Percentiles rank a stretch among this genome's conserved stretches.
phyloP scores from a whole-genome alignment of 208 protist genomes.

The Trypanosomatidae sp. region DNA sequence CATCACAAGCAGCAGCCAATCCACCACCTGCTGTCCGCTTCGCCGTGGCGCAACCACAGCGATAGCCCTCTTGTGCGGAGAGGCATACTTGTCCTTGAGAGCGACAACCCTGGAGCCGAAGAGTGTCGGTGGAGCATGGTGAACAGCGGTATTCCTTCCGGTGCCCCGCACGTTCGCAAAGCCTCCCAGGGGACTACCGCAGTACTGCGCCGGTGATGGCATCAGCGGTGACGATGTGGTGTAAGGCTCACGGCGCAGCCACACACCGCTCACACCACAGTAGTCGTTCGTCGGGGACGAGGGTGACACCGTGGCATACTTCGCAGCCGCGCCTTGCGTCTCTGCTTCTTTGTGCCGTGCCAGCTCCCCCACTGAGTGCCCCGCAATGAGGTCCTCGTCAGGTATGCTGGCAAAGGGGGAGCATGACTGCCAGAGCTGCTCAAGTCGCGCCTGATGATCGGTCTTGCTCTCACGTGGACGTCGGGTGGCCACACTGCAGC shows the following conservation, averaged over 20 bases:
- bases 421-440: slow-evolving; percentile 22
- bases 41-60: slow-evolving; percentile 13
- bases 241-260: slow-evolving; percentile 31
- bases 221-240: slow-evolving; percentile 29
- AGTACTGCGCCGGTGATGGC: slow-evolving; percentile 39
- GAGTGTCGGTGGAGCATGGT: slow-evolving; percentile 14
- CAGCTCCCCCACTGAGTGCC: slow-evolving; percentile 26
- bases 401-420: slow-evolving; percentile 19
- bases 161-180: slow-evolving; percentile 28
- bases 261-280: slow-evolving; percentile 19
- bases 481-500: slow-evolving; percentile 29
- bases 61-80: slow-evolving; percentile 1
- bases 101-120: slow-evolving; percentile 8
- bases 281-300: slow-evolving; percentile 9
- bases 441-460: slow-evolving; percentile 23
- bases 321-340: background rate
- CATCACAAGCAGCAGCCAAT: slow-evolving; percentile 21
- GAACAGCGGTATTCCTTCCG: slow-evolving; percentile 8
- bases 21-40: background rate
- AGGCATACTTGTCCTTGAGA: slow-evolving; percentile 14
- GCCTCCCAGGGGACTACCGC: slow-evolving; percentile 22
- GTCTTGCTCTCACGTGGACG: slow-evolving; percentile 15
- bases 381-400: slow-evolving; percentile 36
- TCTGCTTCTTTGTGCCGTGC: slow-evolving; percentile 18
- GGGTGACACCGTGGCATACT: background rate